Conservation (phyloP, 2,329 filamentous ascomycete species). For the Ilyonectria robusta region DNA sequence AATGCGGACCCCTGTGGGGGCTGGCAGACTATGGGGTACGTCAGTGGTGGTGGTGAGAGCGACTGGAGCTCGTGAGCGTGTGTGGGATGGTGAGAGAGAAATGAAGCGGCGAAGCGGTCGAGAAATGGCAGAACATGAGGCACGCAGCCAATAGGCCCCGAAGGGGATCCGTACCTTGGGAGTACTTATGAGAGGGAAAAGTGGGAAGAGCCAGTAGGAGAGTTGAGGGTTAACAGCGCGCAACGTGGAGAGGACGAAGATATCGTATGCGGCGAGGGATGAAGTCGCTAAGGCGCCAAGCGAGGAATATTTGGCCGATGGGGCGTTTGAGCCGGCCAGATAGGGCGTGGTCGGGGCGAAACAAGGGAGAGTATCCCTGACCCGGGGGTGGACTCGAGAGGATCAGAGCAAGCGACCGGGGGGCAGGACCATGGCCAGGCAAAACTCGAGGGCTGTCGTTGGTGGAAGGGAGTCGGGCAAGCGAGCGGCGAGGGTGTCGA, state of each 20-base stretch:
- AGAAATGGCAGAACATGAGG: slow-evolving; percentile 13
- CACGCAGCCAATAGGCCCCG: slow-evolving; percentile 6
- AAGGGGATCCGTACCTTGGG: slow-evolving; percentile 5
- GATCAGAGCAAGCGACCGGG: slow-evolving; percentile 43
- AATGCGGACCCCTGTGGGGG: slow-evolving; percentile 46
- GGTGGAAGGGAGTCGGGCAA: slow-evolving; percentile 45
- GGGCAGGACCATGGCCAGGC: slow-evolving; percentile 27
- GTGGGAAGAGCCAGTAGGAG: slow-evolving; percentile 19
- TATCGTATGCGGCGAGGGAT: slow-evolving; percentile 39
- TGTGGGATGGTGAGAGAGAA: slow-evolving; percentile 17
- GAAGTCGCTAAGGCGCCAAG: slow-evolving; percentile 44
- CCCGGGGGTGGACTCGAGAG: slow-evolving; percentile 32
- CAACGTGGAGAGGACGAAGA: slow-evolving; percentile 32
- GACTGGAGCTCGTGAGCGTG: slow-evolving; percentile 13
- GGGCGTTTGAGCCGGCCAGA: slow-evolving; percentile 46
- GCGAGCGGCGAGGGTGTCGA: slow-evolving; percentile 38
- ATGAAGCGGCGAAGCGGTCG: not conserved
- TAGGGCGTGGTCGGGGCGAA: slow-evolving; percentile 44
- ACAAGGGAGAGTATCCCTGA: slow-evolving; percentile 48
- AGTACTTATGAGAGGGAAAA: slow-evolving; percentile 22
- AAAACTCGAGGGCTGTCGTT: slow-evolving; percentile 41
- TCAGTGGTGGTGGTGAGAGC: slow-evolving; percentile 29
- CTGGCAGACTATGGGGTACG: slow-evolving; percentile 46
- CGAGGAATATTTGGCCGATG: slow-evolving; percentile 48
- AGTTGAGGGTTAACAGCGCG: slow-evolving; percentile 17